Evolutionary conservation across 1,284 basidiomycete species (phyloP), one percentile per base, ranked within the genome.

Genomic region (Ceratorhiza oryzae-sativae): DNA sequence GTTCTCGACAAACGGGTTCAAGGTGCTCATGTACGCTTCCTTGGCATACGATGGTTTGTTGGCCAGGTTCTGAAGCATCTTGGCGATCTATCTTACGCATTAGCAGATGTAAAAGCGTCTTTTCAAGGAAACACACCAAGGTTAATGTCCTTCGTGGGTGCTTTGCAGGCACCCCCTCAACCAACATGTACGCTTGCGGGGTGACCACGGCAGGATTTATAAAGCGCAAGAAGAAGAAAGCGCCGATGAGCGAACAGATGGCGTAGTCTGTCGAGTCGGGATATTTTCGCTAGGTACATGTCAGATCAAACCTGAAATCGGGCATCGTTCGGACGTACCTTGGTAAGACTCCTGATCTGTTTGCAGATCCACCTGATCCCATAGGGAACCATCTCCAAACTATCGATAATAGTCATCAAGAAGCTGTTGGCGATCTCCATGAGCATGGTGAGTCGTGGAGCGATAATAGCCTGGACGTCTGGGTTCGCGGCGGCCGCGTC

Each of bases 201-300:
- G 97, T 98, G 72, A 99, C 97, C 75, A 99, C 95, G n/a, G 97
- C 97, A 1, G 97, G 97, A 79, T 99, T 99, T 84, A 99, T 98
- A 83, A 99, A 99, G 13, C 97, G 93, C 73, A 99, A 88, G 87
- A 99, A 99, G 87, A 99, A 99, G 85, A 99, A 99, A 23, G 97
- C 97, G 70, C 97, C 97, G 77, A 99, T 99, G 71, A 99, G 87
- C 5, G 96, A 98, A 80, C 96, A 98, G 73, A 99, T 97, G 65
- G 95, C 95, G 78, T 95, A 95, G 82, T 99, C 97, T 41, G 94
- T 94, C 27, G 95, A 96, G 73, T 98, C 95, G 5, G 97, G 96
- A 80, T 98, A 98, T 85, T 98, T 99, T 72, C 97, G 88, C 94
- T 98, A 79, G 73, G 39, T 46, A 23, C 10, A 39, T 30, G 34